Conservation (phyloP, 768 basidiomycete genomes). For the Lentinula raphanica region DNA sequence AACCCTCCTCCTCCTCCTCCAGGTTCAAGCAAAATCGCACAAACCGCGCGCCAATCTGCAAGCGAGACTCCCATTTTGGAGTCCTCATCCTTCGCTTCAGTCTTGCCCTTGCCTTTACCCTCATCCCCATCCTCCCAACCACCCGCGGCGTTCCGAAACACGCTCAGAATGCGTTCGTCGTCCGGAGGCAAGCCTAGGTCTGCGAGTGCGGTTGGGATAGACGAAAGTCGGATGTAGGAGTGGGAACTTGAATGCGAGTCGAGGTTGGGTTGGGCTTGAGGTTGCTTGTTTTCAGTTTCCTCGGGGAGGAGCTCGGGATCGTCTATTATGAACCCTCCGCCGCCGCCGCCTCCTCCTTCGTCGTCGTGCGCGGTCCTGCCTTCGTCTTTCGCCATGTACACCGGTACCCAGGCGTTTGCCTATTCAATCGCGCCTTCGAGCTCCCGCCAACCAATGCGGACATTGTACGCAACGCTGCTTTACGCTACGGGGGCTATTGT, state of each 20-base stretch:
- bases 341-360: no score
- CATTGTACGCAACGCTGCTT: constrained; percentile 57
- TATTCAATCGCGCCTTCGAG: constrained; percentile 59
- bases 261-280: no score
- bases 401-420: constrained; percentile 72
- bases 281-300: not conserved
- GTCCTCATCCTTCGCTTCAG: no score
- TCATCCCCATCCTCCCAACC: constrained; percentile 46
- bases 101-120: no score
- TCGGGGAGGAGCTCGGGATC: constrained; percentile 9
- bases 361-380: no score
- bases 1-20: constrained; percentile 21
- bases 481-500: constrained; percentile 83
- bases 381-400: constrained; percentile 93
- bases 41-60: constrained; percentile 78
- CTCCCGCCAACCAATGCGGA: constrained; percentile 45
- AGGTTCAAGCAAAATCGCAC: constrained; percentile 63
- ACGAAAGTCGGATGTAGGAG: constrained; percentile 45
- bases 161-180: constrained; percentile 65
- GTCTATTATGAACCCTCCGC: constrained; percentile 27
- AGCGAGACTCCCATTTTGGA: constrained; percentile 43
- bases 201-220: constrained; percentile 58
- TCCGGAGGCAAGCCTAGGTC: constrained; percentile 62
- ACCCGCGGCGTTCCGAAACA: constrained; percentile 70
- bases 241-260: constrained; percentile 7